Base-by-base conservation (phyloP, 306 rosid species). In the Albizia julibrissin region DNA sequence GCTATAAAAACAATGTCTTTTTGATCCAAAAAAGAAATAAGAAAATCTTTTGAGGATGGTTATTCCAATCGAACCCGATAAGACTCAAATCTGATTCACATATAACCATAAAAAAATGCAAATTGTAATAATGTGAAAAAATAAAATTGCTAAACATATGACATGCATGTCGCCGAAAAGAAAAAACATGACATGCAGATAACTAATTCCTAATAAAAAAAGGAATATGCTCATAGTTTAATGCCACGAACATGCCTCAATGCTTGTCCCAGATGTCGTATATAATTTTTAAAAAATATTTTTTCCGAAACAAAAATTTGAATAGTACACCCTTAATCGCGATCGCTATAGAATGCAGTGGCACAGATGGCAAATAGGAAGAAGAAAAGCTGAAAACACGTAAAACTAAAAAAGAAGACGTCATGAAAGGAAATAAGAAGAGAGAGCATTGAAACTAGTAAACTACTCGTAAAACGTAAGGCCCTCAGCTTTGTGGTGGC, bases 11-110 rank as follows among this genome's bases (percentile, higher is more conserved):
- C n/a, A n/a, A n/a, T 31, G 34, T 31, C 34, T 31, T 2, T 2
- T 2, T 2, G 0, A 31, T 2, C 34, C 1, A 5, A 5, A 34
- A 34, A 34, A 4, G 0, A 34, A 34, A 34, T 0, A 5, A 5
- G 6, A 34, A 34, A 34, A 34, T 5, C 1, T 34, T 34, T 0
- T 4, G 5, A 34, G 39, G 39, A 34, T 34, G 7, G 6, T 34
- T 34, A 34, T 34, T 34, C 6, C 7, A 0, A 34, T 34, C 5
- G 7, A 34, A 34, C 39, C 34, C 0, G 1, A 5, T 1, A 5
- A 34, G 39, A 34, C 39, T 34, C 39, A 34, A 34, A 34, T 34
- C 0, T 34, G 39, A 34, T 34, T 34, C 39, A 4, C 6, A 34
- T 34, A 0, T 4, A 34, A 34, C 39, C 39, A 34, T 34, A 37